Percentiles rank a stretch among this genome's conserved stretches.
These are phyloP conservation scores for Boletus sp. DNA, from an alignment of 768 basidiomycete genomes.

Conservation along the genomic window DNA sequence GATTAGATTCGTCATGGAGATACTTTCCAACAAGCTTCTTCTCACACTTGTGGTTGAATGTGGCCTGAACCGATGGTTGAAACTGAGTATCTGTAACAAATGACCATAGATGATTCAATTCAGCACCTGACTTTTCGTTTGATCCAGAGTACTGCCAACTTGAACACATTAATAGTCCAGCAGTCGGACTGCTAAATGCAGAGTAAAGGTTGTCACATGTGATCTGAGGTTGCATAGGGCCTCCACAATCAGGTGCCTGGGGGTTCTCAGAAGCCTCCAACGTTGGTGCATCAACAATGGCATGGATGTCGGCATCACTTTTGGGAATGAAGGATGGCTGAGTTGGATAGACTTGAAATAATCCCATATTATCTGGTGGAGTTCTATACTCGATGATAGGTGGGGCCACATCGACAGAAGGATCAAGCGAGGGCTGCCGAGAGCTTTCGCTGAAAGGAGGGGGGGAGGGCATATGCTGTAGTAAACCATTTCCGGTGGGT, in stretches of 20 bases:
- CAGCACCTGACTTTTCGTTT: no score
- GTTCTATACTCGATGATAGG: neutral
- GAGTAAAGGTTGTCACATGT: neutral
- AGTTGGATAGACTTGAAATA: neutral
- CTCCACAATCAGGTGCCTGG: no score
- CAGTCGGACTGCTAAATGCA: neutral
- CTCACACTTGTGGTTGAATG: no score
- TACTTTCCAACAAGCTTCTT: no score
- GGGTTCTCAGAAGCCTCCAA: neutral
- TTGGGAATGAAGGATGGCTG: neutral
- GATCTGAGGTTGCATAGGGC: no score
- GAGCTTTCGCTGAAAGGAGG: neutral
- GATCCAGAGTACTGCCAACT: neutral
- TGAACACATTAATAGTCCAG: neutral
- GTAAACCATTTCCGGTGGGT: neutral
- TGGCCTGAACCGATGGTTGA: no score
- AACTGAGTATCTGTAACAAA: no score
- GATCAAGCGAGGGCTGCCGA: neutral
- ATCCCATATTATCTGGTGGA: neutral
- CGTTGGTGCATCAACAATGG: neutral
- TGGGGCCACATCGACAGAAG: neutral
- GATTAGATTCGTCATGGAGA: no score
- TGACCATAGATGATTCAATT: no score
- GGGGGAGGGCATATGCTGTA: neutral
- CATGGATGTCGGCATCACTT: neutral